Evolutionary conservation across 768 basidiomycete genomes (phyloP).

Genomic region (Amanita polypyramis): DNA sequence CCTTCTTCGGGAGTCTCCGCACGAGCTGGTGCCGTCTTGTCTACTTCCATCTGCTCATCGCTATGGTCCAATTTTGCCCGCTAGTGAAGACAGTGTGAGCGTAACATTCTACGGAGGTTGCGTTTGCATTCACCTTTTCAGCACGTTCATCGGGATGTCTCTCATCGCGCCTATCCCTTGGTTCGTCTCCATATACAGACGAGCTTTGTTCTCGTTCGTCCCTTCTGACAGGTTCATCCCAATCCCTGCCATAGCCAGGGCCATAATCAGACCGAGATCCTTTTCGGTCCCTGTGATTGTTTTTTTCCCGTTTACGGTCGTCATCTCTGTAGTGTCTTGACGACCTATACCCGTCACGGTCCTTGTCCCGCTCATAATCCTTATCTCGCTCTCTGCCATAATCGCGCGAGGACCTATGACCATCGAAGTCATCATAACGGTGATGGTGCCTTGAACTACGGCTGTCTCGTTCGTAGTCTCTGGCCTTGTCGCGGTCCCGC

Average conservation of each 20-base stretch:
- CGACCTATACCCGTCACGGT: slow-evolving; percentile 31
- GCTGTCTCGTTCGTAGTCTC: slow-evolving; percentile 24
- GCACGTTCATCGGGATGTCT: slow-evolving; percentile 41
- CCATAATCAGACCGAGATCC: slow-evolving; percentile 23
- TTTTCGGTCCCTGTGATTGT: slow-evolving; percentile 29
- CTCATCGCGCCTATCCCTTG: slow-evolving; percentile 46
- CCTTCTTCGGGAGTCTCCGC: slow-evolving; percentile 84
- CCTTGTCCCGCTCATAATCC: slow-evolving; percentile 29
- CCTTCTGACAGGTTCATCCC: slow-evolving; percentile 37
- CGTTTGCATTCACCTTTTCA: slow-evolving; percentile 45
- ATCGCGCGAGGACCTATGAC: slow-evolving; percentile 28
- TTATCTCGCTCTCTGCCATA: slow-evolving; percentile 30
- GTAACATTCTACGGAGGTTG: slow-evolving; percentile 11
- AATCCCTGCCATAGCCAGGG: slow-evolving; percentile 26
- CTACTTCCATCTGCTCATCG: slow-evolving; percentile 31
- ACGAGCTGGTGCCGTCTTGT: slow-evolving; percentile 33
- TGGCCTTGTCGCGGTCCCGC: slow-evolving; percentile 26
- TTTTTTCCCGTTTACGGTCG: slow-evolving; percentile 42
- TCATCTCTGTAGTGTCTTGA: slow-evolving; percentile 44
- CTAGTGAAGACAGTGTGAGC: slow-evolving; percentile 19
- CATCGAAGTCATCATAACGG: slow-evolving; percentile 41
- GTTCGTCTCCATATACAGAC: slow-evolving; percentile 28
- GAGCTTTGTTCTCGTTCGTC: slow-evolving; percentile 26
- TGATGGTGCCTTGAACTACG: slow-evolving; percentile 36
- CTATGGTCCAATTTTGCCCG: slow-evolving; percentile 42